Evolutionary conservation across 2,329 filamentous ascomycete genomes (phyloP), one percentile per base, ranked within the genome.

Genomic region (Fusarium robinianum): DNA sequence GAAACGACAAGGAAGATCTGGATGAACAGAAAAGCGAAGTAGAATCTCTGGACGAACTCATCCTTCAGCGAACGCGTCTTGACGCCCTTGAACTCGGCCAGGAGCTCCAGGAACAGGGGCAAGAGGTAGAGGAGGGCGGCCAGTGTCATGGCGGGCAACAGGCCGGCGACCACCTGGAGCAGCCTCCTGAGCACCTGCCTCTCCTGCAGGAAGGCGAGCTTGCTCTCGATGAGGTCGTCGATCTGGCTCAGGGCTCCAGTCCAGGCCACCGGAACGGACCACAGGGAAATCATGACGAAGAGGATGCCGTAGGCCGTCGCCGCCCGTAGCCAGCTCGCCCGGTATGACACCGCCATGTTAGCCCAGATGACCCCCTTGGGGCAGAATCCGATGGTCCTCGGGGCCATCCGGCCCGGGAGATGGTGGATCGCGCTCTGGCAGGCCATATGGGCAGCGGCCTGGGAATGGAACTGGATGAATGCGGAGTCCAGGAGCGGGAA

Each of bases 391-490:
- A 96, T 87, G 26, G 88, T 80, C 18, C 94, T 83, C 1, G 94
- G 94, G 2, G 89, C 80, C 94, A 99, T 99, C 31, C 95, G 88
- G 58, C 88, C 88, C 1, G 94, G 94, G 1, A 96, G 69, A 61
- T 99, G 94, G 65, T 97, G 90, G 25, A 87, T 90, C 31, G 95
- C 78, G 33, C 89, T 84, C 66, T 99, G 94, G 65, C 90, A 96
- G 45, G 92, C 94, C 94, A 99, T 97, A 62, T 99, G 94, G 0
- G 94, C 94, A 6, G 92, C 91, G 2, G 96, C 88, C 65, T 99
- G 94, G 63, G 96, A 87, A 63, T 99, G 96, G 77, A 99, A 99
- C 65, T 99, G 94, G 49, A 99, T 90, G 59, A 99, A 99, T 1
- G 94, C 94, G 1, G 92, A 96, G 61, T 88, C 96, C 90, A 96